A percentile compares a stretch with the other conserved stretches of the same genome.
Conservation (phyloP, 2,329 filamentous ascomycete species). For the Penicillium sumatraense region DNA sequence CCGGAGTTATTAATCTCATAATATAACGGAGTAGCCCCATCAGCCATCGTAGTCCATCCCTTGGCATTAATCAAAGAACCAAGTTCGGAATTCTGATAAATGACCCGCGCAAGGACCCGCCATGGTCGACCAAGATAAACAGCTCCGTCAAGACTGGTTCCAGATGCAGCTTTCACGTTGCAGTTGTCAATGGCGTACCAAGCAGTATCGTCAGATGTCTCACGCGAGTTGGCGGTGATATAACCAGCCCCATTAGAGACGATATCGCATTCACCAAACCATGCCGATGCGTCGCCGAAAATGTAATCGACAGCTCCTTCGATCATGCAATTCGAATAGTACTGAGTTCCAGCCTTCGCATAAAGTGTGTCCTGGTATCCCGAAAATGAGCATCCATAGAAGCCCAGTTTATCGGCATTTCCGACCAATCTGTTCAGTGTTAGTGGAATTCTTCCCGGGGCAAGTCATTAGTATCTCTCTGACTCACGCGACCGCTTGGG, state of each 20-base stretch:
- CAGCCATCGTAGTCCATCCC: slow-evolving; percentile 40
- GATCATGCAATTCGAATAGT: slow-evolving; percentile 38
- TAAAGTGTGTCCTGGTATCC: slow-evolving; percentile 44
- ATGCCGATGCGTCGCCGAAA: slow-evolving; percentile 38
- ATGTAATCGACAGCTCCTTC: slow-evolving; percentile 43
- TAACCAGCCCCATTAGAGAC: slow-evolving; percentile 35
- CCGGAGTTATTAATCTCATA: slow-evolving; percentile 37
- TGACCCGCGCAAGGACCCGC: slow-evolving; percentile 38
- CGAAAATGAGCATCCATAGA: slow-evolving; percentile 40
- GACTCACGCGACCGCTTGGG: slow-evolving; percentile 40
- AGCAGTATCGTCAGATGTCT: slow-evolving; percentile 24
- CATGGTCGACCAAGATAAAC: slow-evolving; percentile 42
- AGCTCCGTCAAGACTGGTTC: slow-evolving; percentile 22
- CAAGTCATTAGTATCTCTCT: neutral
- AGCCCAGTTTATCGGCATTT: slow-evolving; percentile 36
- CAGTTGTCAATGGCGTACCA: slow-evolving; percentile 41
- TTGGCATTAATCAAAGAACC: slow-evolving; percentile 34
- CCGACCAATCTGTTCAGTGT: slow-evolving; percentile 25
- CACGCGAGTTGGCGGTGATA: slow-evolving; percentile 39
- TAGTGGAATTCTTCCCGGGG: neutral
- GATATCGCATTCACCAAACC: slow-evolving; percentile 38
- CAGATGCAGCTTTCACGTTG: slow-evolving; percentile 27
- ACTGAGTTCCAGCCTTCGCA: slow-evolving; percentile 38
- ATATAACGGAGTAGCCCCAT: slow-evolving; percentile 34
- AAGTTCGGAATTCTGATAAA: slow-evolving; percentile 37